phyloP scores from a whole-genome alignment of 768 basidiomycete genomes.

The Psilocybe tampanensis region DNA sequence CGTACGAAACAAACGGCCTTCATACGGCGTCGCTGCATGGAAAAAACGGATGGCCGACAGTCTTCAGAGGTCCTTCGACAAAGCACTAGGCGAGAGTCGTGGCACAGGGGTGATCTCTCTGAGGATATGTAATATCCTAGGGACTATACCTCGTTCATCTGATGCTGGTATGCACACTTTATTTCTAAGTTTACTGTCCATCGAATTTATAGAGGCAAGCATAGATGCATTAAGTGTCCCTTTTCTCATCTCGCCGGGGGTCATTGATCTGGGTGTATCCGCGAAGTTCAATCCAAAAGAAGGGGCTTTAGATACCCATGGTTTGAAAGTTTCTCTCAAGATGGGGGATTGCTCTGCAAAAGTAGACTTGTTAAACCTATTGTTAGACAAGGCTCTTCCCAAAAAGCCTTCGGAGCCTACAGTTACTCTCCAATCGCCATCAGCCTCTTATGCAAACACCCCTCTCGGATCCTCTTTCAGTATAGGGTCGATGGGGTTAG shows the following conservation, averaged over 20 bases:
- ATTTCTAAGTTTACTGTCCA: background rate
- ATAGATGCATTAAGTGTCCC: constrained; percentile 24
- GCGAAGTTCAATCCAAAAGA: constrained; percentile 61
- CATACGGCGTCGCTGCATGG: constrained; percentile 64
- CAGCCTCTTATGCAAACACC: constrained; percentile 12
- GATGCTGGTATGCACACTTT: constrained; percentile 29
- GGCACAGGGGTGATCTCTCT: constrained; percentile 58
- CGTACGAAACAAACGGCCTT: constrained; percentile 24
- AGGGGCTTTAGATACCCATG: constrained; percentile 54
- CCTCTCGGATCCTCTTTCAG: constrained; percentile 20
- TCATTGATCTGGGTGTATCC: constrained; percentile 46
- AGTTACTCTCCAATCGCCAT: constrained; percentile 1
- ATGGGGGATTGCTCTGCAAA: constrained; percentile 50
- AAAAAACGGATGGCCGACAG: constrained; percentile 61
- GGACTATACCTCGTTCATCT: constrained; percentile 34
- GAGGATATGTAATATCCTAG: constrained; percentile 47
- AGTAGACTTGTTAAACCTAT: constrained; percentile 43
- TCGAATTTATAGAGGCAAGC: background rate
- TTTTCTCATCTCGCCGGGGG: constrained; percentile 50
- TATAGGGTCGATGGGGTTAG: constrained; percentile 18
- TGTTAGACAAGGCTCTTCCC: constrained; percentile 28
- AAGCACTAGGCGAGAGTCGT: constrained; percentile 66
- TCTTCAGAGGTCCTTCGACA: constrained; percentile 65
- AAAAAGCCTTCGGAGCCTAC: constrained; percentile 11
- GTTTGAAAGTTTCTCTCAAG: constrained; percentile 46